Percentiles rank a stretch among this genome's conserved stretches.
phyloP scores from a whole-genome alignment of 805 yeast species.

The Yarrowia osloensis region DNA sequence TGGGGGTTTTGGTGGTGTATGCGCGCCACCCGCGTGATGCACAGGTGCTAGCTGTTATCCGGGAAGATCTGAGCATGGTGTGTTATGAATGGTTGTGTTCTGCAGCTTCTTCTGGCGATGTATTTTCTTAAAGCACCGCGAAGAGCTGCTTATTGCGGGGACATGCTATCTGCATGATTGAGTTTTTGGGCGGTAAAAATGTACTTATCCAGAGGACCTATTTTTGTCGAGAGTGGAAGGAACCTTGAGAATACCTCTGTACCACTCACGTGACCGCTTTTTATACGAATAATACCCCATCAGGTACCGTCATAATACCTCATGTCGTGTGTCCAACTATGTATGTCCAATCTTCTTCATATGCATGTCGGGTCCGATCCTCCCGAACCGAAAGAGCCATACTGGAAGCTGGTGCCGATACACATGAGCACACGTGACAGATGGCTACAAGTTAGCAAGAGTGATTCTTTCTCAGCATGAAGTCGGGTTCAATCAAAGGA shows the following conservation, averaged over 20 bases:
- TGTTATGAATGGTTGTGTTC: background rate
- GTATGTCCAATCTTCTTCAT: background rate
- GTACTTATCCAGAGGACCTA: background rate
- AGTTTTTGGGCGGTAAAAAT: constrained; percentile 23
- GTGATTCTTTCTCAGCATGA: background rate
- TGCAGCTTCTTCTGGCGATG: background rate
- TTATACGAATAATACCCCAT: too few relatives aligned
- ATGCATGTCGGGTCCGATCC: constrained; percentile 21
- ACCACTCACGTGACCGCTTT: too few relatives aligned
- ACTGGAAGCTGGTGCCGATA: background rate
- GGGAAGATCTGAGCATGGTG: constrained; percentile 16
- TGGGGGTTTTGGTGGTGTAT: background rate
- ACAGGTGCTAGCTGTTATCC: background rate
- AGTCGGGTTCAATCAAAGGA: background rate
- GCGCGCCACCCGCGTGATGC: background rate
- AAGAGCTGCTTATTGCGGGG: constrained; percentile 23
- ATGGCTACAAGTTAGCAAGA: background rate
- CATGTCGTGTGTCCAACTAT: too few relatives aligned
- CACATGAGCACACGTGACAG: background rate
- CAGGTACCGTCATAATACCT: too few relatives aligned
- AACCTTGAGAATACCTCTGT: too few relatives aligned
- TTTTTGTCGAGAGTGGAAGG: background rate
- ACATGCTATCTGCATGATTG: constrained; percentile 28
- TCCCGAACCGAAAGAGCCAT: constrained; percentile 10
- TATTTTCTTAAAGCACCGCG: background rate